phyloP scores from a whole-genome alignment of 805 yeast genomes.

The Starmerella potacharoeniae region DNA sequence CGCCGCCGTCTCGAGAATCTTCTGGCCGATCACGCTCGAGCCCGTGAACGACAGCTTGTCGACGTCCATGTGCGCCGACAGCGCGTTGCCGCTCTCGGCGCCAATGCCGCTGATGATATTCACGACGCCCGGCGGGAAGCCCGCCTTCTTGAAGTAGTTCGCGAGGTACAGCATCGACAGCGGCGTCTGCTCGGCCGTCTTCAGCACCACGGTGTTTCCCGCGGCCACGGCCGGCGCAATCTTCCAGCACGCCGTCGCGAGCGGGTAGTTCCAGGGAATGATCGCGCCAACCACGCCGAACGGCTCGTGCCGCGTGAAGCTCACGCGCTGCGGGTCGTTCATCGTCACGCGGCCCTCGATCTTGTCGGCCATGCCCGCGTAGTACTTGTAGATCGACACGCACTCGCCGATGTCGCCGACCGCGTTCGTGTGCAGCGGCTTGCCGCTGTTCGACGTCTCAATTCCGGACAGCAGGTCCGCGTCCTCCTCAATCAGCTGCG shows the following conservation, averaged over 20 bases:
- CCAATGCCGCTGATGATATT: constrained; percentile 85
- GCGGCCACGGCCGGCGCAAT: constrained; percentile 86
- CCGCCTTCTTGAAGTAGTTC: constrained; percentile 62
- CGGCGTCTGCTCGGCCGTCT: constrained; percentile 89
- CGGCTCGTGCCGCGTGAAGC: constrained; percentile 78
- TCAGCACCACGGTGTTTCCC: constrained; percentile 79
- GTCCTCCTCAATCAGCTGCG: constrained; percentile 64
- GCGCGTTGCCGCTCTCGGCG: constrained; percentile 68
- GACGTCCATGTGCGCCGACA: constrained; percentile 65
- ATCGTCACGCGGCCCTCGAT: constrained; percentile 63
- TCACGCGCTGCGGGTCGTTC: constrained; percentile 62
- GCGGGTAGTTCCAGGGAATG: constrained; percentile 96
- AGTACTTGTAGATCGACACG: constrained; percentile 60
- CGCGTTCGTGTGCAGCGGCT: constrained; percentile 49
- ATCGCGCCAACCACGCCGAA: constrained; percentile 92
- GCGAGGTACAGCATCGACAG: constrained; percentile 72
- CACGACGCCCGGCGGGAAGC: constrained; percentile 83
- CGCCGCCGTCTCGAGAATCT: constrained; percentile 70
- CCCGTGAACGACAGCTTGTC: constrained; percentile 93
- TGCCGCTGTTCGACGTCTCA: constrained; percentile 85
- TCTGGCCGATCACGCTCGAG: constrained; percentile 81
- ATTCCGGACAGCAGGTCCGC: constrained; percentile 63
- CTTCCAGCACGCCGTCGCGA: constrained; percentile 91
- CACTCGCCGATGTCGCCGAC: constrained; percentile 65
- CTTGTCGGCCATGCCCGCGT: constrained; percentile 90